A percentile compares a stretch with the other conserved stretches of the same genome.
Evolutionary conservation across 2,329 filamentous ascomycete genomes (phyloP).

Genomic region (Diaporthe longicolla): DNA sequence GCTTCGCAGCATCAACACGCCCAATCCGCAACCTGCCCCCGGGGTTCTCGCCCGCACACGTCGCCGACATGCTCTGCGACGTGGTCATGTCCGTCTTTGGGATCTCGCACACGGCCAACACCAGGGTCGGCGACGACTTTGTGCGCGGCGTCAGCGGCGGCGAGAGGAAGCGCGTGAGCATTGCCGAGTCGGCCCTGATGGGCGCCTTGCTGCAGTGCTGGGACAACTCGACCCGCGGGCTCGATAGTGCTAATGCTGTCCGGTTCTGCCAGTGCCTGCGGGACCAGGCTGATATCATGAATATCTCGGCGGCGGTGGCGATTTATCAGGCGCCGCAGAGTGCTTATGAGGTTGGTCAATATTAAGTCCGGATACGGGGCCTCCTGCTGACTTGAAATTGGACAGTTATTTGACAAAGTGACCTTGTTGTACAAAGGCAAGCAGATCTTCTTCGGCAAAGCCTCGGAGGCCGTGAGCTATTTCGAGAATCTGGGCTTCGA

Average conservation of each 20-base stretch:
- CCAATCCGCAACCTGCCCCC: not conserved
- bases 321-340: slow-evolving; percentile 14
- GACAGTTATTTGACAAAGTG: not conserved
- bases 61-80: slow-evolving; percentile 9
- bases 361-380: not conserved
- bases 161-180: slow-evolving; percentile 36
- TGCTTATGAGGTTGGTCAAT: not conserved
- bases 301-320: not conserved
- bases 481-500: slow-evolving; percentile 9
- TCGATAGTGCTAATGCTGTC: not conserved
- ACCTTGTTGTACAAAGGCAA: not conserved
- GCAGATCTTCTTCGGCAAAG: not conserved
- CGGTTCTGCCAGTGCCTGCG: slow-evolving; percentile 3
- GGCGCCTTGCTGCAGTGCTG: slow-evolving; percentile 5
- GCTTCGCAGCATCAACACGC: slow-evolving; percentile 19
- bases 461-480: not conserved
- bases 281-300: slow-evolving; percentile 5
- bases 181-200: slow-evolving; percentile 4
- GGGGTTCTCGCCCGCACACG: not conserved
- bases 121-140: slow-evolving; percentile 27
- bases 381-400: not conserved
- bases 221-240: slow-evolving; percentile 18
- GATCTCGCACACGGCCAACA: slow-evolving; percentile 22
- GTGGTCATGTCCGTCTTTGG: slow-evolving; percentile 27
- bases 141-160: slow-evolving; percentile 27